A percentile compares a stretch with the other conserved stretches of the same genome.
These are phyloP conservation scores for Lagerstroemia speciosa DNA, from an alignment of 345 rosid species.

Conservation along the genomic window DNA sequence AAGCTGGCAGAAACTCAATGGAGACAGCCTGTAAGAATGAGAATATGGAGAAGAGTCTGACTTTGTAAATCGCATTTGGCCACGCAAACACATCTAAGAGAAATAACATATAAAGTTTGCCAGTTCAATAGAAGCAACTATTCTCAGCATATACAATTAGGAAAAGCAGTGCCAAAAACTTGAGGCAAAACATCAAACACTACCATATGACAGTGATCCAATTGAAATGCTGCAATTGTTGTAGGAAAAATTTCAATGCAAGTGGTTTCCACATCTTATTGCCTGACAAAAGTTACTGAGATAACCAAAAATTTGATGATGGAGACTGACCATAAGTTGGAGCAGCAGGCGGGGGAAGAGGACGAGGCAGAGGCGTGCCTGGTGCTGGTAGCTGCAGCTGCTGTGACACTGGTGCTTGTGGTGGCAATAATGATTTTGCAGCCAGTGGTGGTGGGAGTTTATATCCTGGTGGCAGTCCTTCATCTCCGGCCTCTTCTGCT, in stretches of 20 bases:
- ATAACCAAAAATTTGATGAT: too few species aligned
- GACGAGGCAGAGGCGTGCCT: neutral
- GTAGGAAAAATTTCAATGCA: neutral
- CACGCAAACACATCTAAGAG: neutral
- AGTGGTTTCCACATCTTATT: neutral
- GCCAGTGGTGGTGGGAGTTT: neutral
- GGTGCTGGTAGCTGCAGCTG: neutral
- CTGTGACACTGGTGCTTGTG: neutral
- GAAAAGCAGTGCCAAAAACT: neutral
- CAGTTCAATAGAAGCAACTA: neutral
- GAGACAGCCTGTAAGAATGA: neutral
- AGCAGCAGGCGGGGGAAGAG: constrained; percentile 1
- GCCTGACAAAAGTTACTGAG: too few species aligned
- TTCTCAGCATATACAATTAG: neutral
- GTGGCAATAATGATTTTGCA: neutral
- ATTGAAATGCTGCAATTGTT: neutral
- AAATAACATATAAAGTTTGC: neutral
- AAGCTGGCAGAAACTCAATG: too few species aligned
- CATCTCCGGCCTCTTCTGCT: neutral
- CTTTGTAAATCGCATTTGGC: neutral
- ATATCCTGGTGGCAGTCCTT: constrained; percentile 5
- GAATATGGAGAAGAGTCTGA: neutral
- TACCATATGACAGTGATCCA: neutral
- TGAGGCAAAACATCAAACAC: neutral
- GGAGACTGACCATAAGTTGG: constrained; percentile 5